Base-by-base conservation (phyloP, 139 green algal genomes). In the Chlamydomonas eustigma region DNA sequence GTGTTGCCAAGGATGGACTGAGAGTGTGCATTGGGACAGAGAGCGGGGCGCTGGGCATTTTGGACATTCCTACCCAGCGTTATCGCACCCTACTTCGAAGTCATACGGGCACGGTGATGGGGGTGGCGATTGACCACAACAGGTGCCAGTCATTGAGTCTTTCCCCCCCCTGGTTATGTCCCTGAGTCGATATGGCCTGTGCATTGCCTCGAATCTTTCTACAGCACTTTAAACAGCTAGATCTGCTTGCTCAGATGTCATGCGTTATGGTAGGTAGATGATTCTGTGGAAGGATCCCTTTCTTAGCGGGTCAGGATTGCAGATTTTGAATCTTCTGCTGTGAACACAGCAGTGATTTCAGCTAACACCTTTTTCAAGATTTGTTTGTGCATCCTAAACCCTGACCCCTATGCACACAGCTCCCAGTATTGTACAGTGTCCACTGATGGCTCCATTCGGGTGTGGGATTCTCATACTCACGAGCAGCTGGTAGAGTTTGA, bases 51-150 rank as follows among this genome's bases (percentile, higher is more conserved):
- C 28, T 97, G 30, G 87, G 90, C n/a, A 70, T 87, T 31, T 75
- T 97, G 80, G 88, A 93, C 73, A 80, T 97, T 8, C 74, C 80
- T 32, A 85, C 75, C n/a, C 86, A 91, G 58, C 38, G 70, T 3
- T 94, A 95, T 78, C 39, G 65, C 32, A 92, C 88, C 0, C 81
- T 94, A 39, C 71, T 96, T 76, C 75, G 91, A 37, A 92, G 85
- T 1, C 92, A 97, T 76, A 88, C 76, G 0, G 90, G 78, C 32
- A 37, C 71, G 3, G 85, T 95, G 37, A 83, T 80, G 32, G 79
- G 64, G 28, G 79, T 93, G 31, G 86, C 83, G 4, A 51, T 79
- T 8, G 84, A 93, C 73, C 82, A 81, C 1, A 78, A 80, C 68
- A 87, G 85, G 84, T 92, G 51, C 1, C 34, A 63, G 22, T 63